Base-by-base conservation (phyloP, 148 eudicot species). In the Amaranthus palmeri region DNA sequence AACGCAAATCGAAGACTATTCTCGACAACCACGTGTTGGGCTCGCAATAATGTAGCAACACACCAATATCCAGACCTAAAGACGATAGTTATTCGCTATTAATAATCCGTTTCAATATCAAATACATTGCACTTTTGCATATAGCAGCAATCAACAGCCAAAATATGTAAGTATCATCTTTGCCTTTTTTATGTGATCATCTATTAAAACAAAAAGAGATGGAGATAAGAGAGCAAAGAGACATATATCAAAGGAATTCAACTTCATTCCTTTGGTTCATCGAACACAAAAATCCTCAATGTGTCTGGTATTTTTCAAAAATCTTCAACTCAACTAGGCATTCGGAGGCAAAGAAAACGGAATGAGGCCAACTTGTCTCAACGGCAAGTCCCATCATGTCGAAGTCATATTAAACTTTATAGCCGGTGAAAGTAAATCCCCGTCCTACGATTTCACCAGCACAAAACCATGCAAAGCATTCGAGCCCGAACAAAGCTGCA, bases 391-490 rank as follows among this genome's bases (percentile, higher is more conserved):
- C 72, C 59, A 13, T 25, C 67, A 68, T 45, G 72, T 13, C 17
- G 67, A 7, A 36, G 54, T 40, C 12, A 61, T 68, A 54, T 80
- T 76, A 88, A 67, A 82, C 88, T 71, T 75, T 54, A 77, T 88
- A 86, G 81, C 93, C 90, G 43, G 85, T 83, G 68, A 88, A 25
- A 45, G 85, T 83, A 76, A 86, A 86, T 61, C 93, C 90, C 69
- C 90, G 80, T 59, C 93, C 93, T 42, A 82, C 81, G 13, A 86
- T 78, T 80, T 88, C 88, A 25, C 93, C 93, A 44, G 85, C 88
- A 77, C 86, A 86, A 71, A 70, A 86, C 93, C 93, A 88, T 43
- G 88, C 86, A 72, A 83, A 88, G 71, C 85, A 85, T 78, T 88
- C 90, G 44, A 88, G 71, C 69, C 93, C 90, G 54, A 88, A 88